Evolutionary conservation across 176 grass and related monocot species (phyloP), one percentile per base, ranked within the genome.

Genomic region (Guadua angustifolia): DNA sequence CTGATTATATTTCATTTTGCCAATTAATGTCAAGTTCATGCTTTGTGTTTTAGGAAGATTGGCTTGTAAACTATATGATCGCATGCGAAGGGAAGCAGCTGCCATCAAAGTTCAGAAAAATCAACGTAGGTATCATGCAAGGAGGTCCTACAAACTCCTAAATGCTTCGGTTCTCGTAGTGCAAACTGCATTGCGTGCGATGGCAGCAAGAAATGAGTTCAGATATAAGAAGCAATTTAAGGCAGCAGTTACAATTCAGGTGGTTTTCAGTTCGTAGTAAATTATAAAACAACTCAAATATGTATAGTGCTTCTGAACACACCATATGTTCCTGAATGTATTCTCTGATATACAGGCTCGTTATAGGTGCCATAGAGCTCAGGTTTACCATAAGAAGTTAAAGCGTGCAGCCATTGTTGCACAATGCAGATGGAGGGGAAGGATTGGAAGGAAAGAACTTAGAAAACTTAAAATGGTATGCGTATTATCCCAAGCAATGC

Each of bases 351-450:
- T 70, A 72, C 89, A 99, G 96, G 89, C 96, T 84, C 76, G 71
- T 75, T 99, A 94, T 85, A 90, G 93, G 69, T 89, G 96, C 38
- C 73, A 92, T 66, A 94, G 81, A 92, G 91, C 74, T 83, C 77
- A 92, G 78, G 92, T 71, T 26, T 99, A 99, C 64, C 87, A 90
- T 62, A 92, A 67, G 42, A 95, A 94, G 83, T 87, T 99, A 88
- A 99, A 88, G 68, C 52, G 44, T 35, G 91, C 96, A 83, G 87
- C 87, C n/a, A 90, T 95, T 87, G 81, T 92, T 85, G 91, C 96
- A 82, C 96, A 99, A 70, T 99, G 96, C 66, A 90, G 93, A 94
- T 95, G 96, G 96, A 94, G 96, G 44, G 96, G 93, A 88, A 93
- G 75, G 78, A 85, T 85, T 88, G 96, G 89, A 81, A 93, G 85